Evolutionary conservation across 345 rosid species (phyloP).

Genomic region (Cardiospermum halicacabum): DNA sequence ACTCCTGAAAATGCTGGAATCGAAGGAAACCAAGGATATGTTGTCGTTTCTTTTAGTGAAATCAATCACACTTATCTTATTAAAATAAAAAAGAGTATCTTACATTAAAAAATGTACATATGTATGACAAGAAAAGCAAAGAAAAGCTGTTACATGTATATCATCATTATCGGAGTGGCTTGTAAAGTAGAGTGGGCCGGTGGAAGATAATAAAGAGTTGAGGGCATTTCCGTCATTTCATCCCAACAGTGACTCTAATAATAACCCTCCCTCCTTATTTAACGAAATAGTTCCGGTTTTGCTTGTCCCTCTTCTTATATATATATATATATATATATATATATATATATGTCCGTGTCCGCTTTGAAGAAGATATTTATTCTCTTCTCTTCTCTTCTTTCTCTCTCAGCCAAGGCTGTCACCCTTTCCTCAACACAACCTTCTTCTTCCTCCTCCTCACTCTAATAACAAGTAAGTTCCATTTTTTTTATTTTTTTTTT

Average conservation of each 20-base stretch:
- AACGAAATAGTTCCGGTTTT: too few relatives aligned
- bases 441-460: background rate
- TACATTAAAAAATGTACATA: slow-evolving; percentile 23
- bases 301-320: too few relatives aligned
- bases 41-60: slow-evolving; percentile 21
- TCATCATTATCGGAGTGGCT: slow-evolving; percentile 46
- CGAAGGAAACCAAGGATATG: too few relatives aligned
- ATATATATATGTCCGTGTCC: too few relatives aligned
- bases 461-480: background rate
- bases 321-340: too few relatives aligned
- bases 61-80: slow-evolving; percentile 19
- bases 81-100: slow-evolving; percentile 32
- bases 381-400: too few relatives aligned
- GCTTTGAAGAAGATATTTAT: slow-evolving; percentile 18
- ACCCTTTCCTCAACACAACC: slow-evolving; percentile 29
- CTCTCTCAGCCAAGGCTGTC: slow-evolving; percentile 26
- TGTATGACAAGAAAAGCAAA: slow-evolving; percentile 4
- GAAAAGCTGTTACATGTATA: slow-evolving; percentile 36
- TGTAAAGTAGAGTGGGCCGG: slow-evolving; percentile 15
- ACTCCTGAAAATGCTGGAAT: too few relatives aligned
- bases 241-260: slow-evolving; percentile 29
- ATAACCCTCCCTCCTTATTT: slow-evolving; percentile 24
- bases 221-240: slow-evolving; percentile 24
- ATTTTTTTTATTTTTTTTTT: background rate
- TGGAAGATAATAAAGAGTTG: slow-evolving; percentile 16